Evolutionary conservation across 1,139 yeast species (phyloP), one percentile per base, ranked within the genome.

Genomic region (Groenewaldozyma auringiensis): DNA sequence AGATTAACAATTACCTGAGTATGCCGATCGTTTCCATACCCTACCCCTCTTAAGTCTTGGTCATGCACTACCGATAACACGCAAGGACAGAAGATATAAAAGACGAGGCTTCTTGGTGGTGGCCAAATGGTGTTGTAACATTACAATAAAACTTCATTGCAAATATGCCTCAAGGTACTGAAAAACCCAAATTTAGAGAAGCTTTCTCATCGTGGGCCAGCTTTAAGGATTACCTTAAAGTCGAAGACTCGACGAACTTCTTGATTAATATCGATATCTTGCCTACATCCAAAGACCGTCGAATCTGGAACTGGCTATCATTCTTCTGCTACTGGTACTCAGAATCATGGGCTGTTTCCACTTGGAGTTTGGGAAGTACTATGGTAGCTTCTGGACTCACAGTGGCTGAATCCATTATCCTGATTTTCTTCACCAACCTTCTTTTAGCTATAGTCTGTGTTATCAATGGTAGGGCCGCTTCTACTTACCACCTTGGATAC

Each of bases 401-500:
- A 8, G 44, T 48, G 8, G 40, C 45, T 43, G 48, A 48, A 35
- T 42, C 50, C 21, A 46, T 61, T 39, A 48, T 44, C 33, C 16
- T 31, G n/a, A 46, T 47, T 21, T 49, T 50, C 39, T 47, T 50
- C 38, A 21, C 47, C 13, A 52, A 50, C 40, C 41, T 51, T 35
- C 51, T 54, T 29, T 32, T 53, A 2, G 40, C 54, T n/a, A 21
- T 46, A 4, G 48, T 47, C 3, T 45, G 52, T 22, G 54, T 53
- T 8, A 21, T 50, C n/a, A 53, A 48, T 47, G 50, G 54, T 11
- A 41, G 58, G 47, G 56, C 52, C 3, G 56, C 56, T 6, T 43
- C 58, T 1, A 42, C 46, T 13, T 54, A 54, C 29, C 56, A 53
- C 37, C 36, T 53, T 25, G 57, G 57, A 2, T 54, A 43, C 41